Evolutionary conservation across 441 rosid genomes (phyloP).

Genomic region (Populus hybrid): DNA sequence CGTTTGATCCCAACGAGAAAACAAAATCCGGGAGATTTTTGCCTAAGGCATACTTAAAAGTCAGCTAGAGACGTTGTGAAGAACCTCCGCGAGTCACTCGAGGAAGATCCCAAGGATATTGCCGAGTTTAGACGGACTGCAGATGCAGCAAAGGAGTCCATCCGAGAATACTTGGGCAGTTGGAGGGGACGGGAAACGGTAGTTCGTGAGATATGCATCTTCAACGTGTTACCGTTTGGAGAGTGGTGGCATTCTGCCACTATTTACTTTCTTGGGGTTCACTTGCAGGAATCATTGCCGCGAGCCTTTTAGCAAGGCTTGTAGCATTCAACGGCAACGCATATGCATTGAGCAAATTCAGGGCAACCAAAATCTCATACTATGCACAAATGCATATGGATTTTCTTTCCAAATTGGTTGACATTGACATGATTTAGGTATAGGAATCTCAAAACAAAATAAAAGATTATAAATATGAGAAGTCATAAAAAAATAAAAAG

Average conservation of each 20-base stretch:
- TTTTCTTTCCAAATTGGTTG: neutral
- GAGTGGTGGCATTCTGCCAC: neutral
- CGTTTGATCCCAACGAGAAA: slow-evolving; percentile 74
- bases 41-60: slow-evolving; percentile 80
- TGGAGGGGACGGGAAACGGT: slow-evolving; percentile 72
- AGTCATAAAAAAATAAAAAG: neutral
- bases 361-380: neutral
- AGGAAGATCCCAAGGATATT: slow-evolving; percentile 65
- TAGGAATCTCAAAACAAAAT: neutral
- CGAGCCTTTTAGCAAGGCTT: neutral
- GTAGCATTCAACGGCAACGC: neutral
- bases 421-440: neutral
- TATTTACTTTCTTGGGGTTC: slow-evolving; percentile 3
- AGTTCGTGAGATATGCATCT: slow-evolving; percentile 42
- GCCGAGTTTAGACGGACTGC: slow-evolving; percentile 73
- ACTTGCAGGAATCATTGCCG: slow-evolving; percentile 55
- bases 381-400: neutral
- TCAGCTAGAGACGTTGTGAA: slow-evolving; percentile 78
- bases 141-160: slow-evolving; percentile 85
- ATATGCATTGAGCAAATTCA: neutral
- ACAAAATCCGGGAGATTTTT: slow-evolving; percentile 68
- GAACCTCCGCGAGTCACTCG: slow-evolving; percentile 65
- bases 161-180: slow-evolving; percentile 64
- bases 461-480: neutral
- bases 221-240: neutral